Conservation (phyloP, 2,329 filamentous ascomycete species). For the Venturia effusa region DNA sequence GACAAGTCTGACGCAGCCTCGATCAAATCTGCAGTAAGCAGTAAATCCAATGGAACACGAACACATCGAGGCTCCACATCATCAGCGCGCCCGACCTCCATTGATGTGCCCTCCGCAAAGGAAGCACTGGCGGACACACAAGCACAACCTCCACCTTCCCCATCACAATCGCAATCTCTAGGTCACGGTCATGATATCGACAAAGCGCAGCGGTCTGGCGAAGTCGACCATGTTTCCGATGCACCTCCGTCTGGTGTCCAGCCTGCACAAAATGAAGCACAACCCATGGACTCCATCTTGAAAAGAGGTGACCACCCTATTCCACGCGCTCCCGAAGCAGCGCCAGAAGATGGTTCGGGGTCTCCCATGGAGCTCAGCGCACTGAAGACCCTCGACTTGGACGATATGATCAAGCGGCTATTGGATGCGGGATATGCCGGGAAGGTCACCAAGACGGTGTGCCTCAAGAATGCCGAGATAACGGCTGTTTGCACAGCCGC, state of each 20-base stretch:
- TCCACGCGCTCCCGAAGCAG: constrained; percentile 47
- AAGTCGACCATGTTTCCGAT: constrained; percentile 92
- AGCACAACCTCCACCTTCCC: constrained; percentile 43
- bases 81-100: constrained; percentile 18
- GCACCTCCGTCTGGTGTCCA: constrained; percentile 61
- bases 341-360: constrained; percentile 34
- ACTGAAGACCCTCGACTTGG: constrained; percentile 84
- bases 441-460: constrained; percentile 96
- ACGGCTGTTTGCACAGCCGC: constrained; percentile 84
- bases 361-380: constrained; percentile 74
- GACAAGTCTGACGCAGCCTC: constrained; percentile 68
- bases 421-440: constrained; percentile 91
- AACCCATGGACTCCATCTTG: constrained; percentile 80
- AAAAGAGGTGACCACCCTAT: constrained; percentile 66
- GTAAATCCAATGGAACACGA: constrained; percentile 23
- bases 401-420: constrained; percentile 92
- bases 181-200: constrained; percentile 64
- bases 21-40: constrained; percentile 57
- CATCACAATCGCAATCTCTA: constrained; percentile 75
- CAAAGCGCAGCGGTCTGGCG: constrained; percentile 73
- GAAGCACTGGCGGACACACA: constrained; percentile 22
- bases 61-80: constrained; percentile 24
- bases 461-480: constrained; percentile 95
- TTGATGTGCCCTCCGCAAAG: constrained; percentile 34
- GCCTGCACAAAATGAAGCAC: constrained; percentile 42